Base-by-base conservation (phyloP, 768 basidiomycete species). In the Exidia glandulosa region DNA sequence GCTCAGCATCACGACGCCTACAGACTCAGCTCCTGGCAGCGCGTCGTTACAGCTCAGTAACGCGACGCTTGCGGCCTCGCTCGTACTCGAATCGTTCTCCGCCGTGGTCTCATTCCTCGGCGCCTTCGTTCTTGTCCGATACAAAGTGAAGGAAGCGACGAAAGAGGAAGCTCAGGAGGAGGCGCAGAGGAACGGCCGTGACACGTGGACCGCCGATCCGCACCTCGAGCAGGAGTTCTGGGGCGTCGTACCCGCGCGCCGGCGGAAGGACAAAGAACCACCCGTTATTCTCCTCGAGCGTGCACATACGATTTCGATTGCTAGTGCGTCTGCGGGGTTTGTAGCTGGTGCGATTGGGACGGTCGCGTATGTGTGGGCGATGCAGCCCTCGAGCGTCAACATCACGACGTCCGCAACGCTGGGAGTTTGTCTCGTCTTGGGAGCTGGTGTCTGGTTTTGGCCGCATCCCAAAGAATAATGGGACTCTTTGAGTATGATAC, bases 61-160 rank as follows among this genome's bases (percentile, higher is more conserved):
- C 59, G 76, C 80, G 14, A 70, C 72, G 19, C 72, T 84, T 9
- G 69, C 80, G 4, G 79, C 77, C 32, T 77, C 81, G n/a, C 72
- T 84, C 3, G 72, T 84, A 4, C 61, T 84, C 45, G 83, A 84
- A 59, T 72, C 76, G 14, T 79, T 74, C 41, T 27, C 27, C 72
- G 77, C 76, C 25, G 69, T 77, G 27, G 63, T 78, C 6, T 74
- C 83, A 2, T 84, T 85, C 69, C 66, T 80, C 56, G 81, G 74
- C 3, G 79, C 81, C 27, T 83, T 83, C 69, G 75, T 82, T 62
- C 72, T 84, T 31, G 73, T 82, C 45, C 72, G 77, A 36, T 82
- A 81, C 70, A 81, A 79, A 61, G 70, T 84, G 3, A 72, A 76
- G 58, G 79, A 79, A 63, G 84, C 82, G 5, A 77, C 73, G 30